Evolutionary conservation across 129 eudicot genomes (phyloP).

Genomic region (Lactuca sativa): DNA sequence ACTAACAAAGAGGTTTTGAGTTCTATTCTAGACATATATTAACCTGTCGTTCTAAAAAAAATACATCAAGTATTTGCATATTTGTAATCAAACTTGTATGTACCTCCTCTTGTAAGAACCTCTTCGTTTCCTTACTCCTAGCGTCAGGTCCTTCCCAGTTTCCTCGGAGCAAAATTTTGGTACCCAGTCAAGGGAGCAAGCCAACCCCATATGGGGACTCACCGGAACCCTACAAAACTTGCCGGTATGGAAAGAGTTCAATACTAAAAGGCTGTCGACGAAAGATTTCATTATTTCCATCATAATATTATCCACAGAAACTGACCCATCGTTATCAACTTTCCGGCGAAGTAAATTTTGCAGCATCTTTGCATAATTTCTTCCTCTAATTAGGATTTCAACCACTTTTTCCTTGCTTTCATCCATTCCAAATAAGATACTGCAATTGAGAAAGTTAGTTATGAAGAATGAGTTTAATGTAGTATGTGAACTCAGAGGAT

Average conservation of each 20-base stretch:
- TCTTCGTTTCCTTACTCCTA: slow-evolving; percentile 34
- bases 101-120: slow-evolving; percentile 54
- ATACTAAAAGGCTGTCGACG: slow-evolving; percentile 21
- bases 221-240: slow-evolving; percentile 22
- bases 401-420: slow-evolving; percentile 14
- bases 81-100: not conserved
- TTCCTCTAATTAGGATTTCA: slow-evolving; percentile 36
- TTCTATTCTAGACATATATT: no score
- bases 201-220: slow-evolving; percentile 18
- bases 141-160: not conserved
- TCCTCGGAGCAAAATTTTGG: slow-evolving; percentile 6
- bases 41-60: no score
- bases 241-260: slow-evolving; percentile 27
- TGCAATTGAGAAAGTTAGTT: not conserved
- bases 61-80: not conserved
- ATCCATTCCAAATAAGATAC: slow-evolving; percentile 16
- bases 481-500: not conserved
- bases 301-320: slow-evolving; percentile 32
- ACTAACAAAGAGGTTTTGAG: no score
- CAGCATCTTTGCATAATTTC: slow-evolving; percentile 30
- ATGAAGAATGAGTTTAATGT: not conserved
- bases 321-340: slow-evolving; percentile 17
- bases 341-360: slow-evolving; percentile 24
- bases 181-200: slow-evolving; percentile 14
- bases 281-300: slow-evolving; percentile 37